A percentile compares a stretch with the other conserved stretches of the same genome.
phyloP scores from a whole-genome alignment of 768 basidiomycete species.

The Amanita inopinata region DNA sequence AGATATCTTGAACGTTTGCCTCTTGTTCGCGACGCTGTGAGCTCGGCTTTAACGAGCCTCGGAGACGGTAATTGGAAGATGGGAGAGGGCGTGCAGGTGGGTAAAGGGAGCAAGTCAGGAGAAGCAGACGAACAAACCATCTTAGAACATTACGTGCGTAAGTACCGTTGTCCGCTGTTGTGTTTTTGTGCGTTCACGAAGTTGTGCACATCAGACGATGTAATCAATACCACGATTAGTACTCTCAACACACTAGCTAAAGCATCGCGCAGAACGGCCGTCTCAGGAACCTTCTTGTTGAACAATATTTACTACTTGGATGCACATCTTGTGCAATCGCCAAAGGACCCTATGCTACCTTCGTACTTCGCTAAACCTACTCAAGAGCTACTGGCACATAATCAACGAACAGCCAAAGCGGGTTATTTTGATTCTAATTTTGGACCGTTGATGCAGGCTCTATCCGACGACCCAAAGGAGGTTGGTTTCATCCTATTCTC shows the following conservation, averaged over 20 bases:
- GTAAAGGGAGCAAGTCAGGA: constrained; percentile 33
- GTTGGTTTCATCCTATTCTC: constrained; percentile 15
- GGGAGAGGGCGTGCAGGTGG: constrained; percentile 71
- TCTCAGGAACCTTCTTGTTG: constrained; percentile 67
- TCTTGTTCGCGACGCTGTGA: constrained; percentile 58
- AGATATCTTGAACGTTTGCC: constrained; percentile 63
- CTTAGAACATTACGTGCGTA: constrained; percentile 70
- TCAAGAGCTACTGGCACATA: constrained; percentile 52
- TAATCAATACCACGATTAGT: constrained; percentile 53
- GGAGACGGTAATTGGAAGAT: constrained; percentile 91
- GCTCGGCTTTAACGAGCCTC: constrained; percentile 53
- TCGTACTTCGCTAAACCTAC: constrained; percentile 52
- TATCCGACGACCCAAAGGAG: constrained; percentile 53
- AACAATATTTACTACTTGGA: constrained; percentile 74
- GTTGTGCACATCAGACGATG: constrained; percentile 42
- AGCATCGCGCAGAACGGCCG: constrained; percentile 47
- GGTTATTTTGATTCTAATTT: constrained; percentile 81
- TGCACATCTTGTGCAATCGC: constrained; percentile 44
- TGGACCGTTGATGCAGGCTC: constrained; percentile 63
- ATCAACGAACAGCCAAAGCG: constrained; percentile 74
- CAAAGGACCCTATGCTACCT: constrained; percentile 34
- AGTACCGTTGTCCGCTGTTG: constrained; percentile 18
- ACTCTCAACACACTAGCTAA: constrained; percentile 58
- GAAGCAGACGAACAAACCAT: constrained; percentile 51
- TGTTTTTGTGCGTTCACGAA: background rate